phyloP scores from a whole-genome alignment of 139 green algal genomes.

The Nannochloris sp. region DNA sequence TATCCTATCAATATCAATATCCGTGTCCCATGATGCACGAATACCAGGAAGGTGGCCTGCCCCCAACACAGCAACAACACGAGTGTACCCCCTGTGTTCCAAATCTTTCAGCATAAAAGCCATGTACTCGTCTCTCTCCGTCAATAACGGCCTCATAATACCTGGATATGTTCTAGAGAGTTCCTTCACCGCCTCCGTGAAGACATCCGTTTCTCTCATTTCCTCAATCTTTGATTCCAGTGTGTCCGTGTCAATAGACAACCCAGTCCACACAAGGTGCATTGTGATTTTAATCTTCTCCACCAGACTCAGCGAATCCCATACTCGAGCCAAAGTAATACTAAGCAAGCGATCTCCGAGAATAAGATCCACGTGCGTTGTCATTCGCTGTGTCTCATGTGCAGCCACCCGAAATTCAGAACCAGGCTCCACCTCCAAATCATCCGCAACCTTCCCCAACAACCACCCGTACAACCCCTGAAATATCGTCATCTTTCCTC shows the following conservation, averaged over 20 bases:
- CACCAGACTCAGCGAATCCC: slow-evolving; percentile 33
- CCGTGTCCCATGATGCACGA: slow-evolving; percentile 23
- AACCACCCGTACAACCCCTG: slow-evolving; percentile 46
- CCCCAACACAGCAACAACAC: slow-evolving; percentile 33
- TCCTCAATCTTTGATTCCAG: slow-evolving; percentile 33
- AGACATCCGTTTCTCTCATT: slow-evolving; percentile 34
- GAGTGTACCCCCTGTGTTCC: background rate
- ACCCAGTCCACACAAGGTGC: slow-evolving; percentile 34
- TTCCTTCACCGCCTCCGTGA: slow-evolving; percentile 42
- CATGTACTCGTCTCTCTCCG: slow-evolving; percentile 40
- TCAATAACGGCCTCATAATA: slow-evolving; percentile 31
- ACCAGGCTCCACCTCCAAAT: slow-evolving; percentile 40
- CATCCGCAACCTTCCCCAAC: slow-evolving; percentile 27
- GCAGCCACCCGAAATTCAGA: slow-evolving; percentile 56
- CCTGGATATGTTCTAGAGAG: slow-evolving; percentile 32
- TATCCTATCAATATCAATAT: slow-evolving; percentile 32
- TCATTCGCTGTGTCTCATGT: slow-evolving; percentile 27
- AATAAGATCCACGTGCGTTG: slow-evolving; percentile 32
- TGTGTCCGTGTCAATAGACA: slow-evolving; percentile 27
- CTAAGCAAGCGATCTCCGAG: slow-evolving; percentile 41
- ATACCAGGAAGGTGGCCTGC: slow-evolving; percentile 37
- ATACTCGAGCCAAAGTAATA: slow-evolving; percentile 42
- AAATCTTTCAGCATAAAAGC: slow-evolving; percentile 23
- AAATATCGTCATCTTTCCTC: slow-evolving; percentile 29
- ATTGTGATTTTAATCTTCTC: slow-evolving; percentile 32